Conservation (phyloP, 352 stramenopile genomes). For the Globisporangium spinosum region DNA sequence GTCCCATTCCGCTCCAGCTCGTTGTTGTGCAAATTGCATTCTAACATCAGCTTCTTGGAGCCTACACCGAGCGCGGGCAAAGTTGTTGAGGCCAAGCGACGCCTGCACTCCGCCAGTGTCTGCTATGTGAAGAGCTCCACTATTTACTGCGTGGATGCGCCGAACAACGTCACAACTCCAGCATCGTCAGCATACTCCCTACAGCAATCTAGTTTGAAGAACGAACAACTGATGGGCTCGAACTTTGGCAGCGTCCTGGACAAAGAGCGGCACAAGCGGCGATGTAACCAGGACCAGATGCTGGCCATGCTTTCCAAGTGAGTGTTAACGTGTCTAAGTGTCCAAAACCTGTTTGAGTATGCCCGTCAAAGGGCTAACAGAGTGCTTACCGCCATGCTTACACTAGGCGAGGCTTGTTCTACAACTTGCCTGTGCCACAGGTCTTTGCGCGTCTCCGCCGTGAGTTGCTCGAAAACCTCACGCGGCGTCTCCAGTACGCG, state of each 20-base stretch:
- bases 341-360: neutral
- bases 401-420: conserved; percentile 24
- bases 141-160: conserved; percentile 41
- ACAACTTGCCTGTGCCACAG: conserved; percentile 41
- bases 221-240: conserved; percentile 3
- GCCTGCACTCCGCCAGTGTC: conserved; percentile 53
- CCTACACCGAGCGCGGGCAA: conserved; percentile 19
- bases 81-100: conserved; percentile 45
- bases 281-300: conserved; percentile 19
- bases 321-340: neutral
- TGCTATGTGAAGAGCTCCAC: conserved; percentile 50
- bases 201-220: conserved; percentile 1
- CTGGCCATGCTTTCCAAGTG: conserved; percentile 22
- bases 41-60: neutral
- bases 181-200: neutral
- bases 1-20: conserved; percentile 12
- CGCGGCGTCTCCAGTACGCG: conserved; percentile 30
- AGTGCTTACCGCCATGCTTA: neutral
- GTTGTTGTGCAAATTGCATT: neutral
- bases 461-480: conserved; percentile 52
- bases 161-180: neutral
- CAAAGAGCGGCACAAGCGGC: conserved; percentile 34
- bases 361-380: neutral
- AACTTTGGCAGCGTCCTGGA: conserved; percentile 38
- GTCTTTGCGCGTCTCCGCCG: conserved; percentile 51